A percentile compares a stretch with the other conserved stretches of the same genome.
These are phyloP conservation scores for Samsoniella hepiali DNA, from an alignment of 2,329 filamentous ascomycete species.

Conservation along the genomic window DNA sequence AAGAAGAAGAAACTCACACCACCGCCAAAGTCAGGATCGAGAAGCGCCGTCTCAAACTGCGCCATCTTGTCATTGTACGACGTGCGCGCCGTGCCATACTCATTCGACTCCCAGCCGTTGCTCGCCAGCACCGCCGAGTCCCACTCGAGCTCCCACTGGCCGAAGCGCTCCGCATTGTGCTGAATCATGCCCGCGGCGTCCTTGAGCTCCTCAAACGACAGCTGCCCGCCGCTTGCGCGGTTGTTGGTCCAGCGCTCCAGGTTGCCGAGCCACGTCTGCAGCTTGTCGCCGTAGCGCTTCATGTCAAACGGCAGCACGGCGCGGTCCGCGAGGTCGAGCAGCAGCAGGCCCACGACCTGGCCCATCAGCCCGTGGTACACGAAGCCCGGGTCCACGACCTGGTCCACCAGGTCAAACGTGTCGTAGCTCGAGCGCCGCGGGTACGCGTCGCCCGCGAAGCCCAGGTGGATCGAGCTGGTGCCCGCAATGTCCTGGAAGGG, in stretches of 20 bases:
- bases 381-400: conserved; percentile 78
- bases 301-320: conserved; percentile 82
- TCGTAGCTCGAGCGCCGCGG: conserved; percentile 87
- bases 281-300: conserved; percentile 63
- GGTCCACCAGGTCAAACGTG: conserved; percentile 80
- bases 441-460: conserved; percentile 64
- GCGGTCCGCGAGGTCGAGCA: conserved; percentile 79
- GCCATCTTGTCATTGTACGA: conserved; percentile 77
- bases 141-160: conserved; percentile 76
- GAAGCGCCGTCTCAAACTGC: conserved; percentile 74
- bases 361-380: conserved; percentile 75
- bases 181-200: conserved; percentile 62
- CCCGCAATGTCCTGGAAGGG: conserved; percentile 91
- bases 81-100: conserved; percentile 63
- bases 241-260: conserved; percentile 62
- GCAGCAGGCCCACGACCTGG: conserved; percentile 76
- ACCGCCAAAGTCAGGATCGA: conserved; percentile 69
- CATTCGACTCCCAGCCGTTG: conserved; percentile 72
- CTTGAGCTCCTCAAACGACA: conserved; percentile 34
- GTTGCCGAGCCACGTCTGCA: conserved; percentile 63
- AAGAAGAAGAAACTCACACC: conserved; percentile 61
- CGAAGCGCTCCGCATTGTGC: conserved; percentile 53
- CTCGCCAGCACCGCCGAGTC: conserved; percentile 65
- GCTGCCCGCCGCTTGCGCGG: conserved; percentile 24
- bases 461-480: conserved; percentile 80